Evolutionary conservation across 1,284 basidiomycete species (phyloP), one percentile per base, ranked within the genome.

Genomic region (Austroboletus niveus): DNA sequence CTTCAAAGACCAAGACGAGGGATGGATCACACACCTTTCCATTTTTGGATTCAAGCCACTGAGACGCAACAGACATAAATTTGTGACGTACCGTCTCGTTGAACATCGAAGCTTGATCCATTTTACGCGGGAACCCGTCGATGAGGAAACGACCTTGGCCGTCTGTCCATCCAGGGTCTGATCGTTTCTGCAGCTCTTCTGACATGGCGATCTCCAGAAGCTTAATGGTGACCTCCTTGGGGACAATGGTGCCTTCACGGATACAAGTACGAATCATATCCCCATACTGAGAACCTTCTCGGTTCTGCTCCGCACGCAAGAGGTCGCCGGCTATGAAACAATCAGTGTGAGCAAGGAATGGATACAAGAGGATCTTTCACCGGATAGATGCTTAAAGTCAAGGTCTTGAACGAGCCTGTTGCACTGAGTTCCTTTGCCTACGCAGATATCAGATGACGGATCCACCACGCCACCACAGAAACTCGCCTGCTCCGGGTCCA

Each of bases 361-460:
- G 35, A 44, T 22, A 22, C 10, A 22, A 45, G 47, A 47, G 6
- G 29, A 42, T 39, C 17, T 61, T 61, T 55, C 60, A 93, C 94
- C 94, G 44, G 94, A 98, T 43, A 99, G 84, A 75, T 99, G 97
- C 62, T 86, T 89, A 71, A 99, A 99, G 46, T 82, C 81, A 67
- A 91, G 97, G 53, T 94, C 89, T 46, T 86, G 62, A n/a, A 98
- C 96, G 49, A 99, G 85, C 53, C 78, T 80, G 31, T 79, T 83
- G 66, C 94, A 98, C 70, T 99, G 97, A 0, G 97, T 99, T 47
- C 97, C 97, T 72, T 99, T 99, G 58, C 96, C 95, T 94, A 12
- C 22, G 56, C 32, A 51, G 47, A 49, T 56, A 47, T 60, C 42
- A 59, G 42, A 54, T 43, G 30, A 27, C 38, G 44, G 39, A 31